A percentile compares a stretch with the other conserved stretches of the same genome.
Evolutionary conservation across 257 asterid species (phyloP).

Genomic region (Rhazya stricta): DNA sequence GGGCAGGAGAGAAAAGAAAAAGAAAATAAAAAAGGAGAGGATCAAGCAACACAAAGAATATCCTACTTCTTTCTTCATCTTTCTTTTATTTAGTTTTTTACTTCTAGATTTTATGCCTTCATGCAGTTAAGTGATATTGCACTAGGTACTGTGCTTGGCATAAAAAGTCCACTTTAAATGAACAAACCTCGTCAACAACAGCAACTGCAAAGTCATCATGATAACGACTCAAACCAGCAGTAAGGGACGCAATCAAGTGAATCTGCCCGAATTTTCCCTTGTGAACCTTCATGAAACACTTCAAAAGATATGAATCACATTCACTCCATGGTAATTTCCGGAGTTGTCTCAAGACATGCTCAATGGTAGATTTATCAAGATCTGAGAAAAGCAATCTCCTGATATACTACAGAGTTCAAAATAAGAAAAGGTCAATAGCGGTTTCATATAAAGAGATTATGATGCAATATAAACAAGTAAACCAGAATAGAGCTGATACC

Average conservation of each 20-base stretch:
- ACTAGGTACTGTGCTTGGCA: background rate
- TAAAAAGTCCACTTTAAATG: background rate
- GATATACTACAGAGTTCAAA: slow-evolving; percentile 63
- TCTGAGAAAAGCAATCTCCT: slow-evolving; percentile 95
- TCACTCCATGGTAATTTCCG: slow-evolving; percentile 97
- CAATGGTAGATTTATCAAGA: slow-evolving; percentile 87
- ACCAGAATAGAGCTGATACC: slow-evolving; percentile 36
- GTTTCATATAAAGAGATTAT: slow-evolving; percentile 17
- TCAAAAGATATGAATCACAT: slow-evolving; percentile 76
- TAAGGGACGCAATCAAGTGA: slow-evolving; percentile 96
- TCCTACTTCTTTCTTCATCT: background rate
- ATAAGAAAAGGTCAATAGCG: slow-evolving; percentile 13
- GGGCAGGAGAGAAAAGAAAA: background rate
- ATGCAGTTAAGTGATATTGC: background rate
- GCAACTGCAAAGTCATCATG: slow-evolving; percentile 91
- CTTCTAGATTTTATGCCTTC: background rate
- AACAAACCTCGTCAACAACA: slow-evolving; percentile 92
- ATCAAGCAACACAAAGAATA: background rate
- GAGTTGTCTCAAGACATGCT: slow-evolving; percentile 86
- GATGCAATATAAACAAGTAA: slow-evolving; percentile 18
- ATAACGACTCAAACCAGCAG: slow-evolving; percentile 91
- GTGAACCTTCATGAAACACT: slow-evolving; percentile 96
- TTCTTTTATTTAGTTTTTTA: too few species aligned
- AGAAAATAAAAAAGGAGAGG: background rate
- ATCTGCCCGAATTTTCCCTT: slow-evolving; percentile 97